Evolutionary conservation across 1,284 basidiomycete species (phyloP), one percentile per base, ranked within the genome.

Genomic region (Apiotrichum mycotoxinovorans): DNA sequence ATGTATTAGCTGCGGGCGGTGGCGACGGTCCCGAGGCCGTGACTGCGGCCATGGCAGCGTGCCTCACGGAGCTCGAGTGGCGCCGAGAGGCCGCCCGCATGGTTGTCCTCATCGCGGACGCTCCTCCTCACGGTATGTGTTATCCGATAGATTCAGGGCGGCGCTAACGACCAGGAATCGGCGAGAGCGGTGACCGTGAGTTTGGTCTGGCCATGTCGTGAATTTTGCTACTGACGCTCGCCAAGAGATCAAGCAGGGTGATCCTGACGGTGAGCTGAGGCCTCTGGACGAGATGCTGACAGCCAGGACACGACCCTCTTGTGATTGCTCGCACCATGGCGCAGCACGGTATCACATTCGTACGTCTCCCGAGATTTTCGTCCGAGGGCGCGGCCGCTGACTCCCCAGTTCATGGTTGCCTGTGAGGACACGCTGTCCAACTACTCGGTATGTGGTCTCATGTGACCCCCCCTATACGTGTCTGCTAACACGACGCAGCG

Each of bases 1-100:
- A 7, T 22, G n/a, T 11, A 12, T 12, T 92, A 95, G 96, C 96
- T 17, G 89, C 88, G 7, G 95, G 95, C 17, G 93, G 96, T 27
- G 95, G 95, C 14, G 95, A 99, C 80, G 95, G 96, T 0, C 96
- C 96, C 0, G 96, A 99, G 74, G 96, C 94, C 4, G 90, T 97
- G 57, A 99, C 96, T 0, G 93, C 95, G 4, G 95, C 89, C 14
- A 80, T 99, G 76, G 86, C 86, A 10, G 92, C 94, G 65, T 87
- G 87, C 17, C 73, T 93, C 64, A 84, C 85, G 55, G 76, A 79
- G 12, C 88, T 97, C 84, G 87, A 93, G 40, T 99, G 96, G 96
- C 82, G 96, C 65, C 81, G 83, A 49, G 78, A 85, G 52, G 91
- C 95, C 18, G 92, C 89, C 70, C 96, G 91, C 80, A 97, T 98